phyloP scores from a whole-genome alignment of 352 stramenopile species.

The Phytopythium cucurbitacearum region DNA sequence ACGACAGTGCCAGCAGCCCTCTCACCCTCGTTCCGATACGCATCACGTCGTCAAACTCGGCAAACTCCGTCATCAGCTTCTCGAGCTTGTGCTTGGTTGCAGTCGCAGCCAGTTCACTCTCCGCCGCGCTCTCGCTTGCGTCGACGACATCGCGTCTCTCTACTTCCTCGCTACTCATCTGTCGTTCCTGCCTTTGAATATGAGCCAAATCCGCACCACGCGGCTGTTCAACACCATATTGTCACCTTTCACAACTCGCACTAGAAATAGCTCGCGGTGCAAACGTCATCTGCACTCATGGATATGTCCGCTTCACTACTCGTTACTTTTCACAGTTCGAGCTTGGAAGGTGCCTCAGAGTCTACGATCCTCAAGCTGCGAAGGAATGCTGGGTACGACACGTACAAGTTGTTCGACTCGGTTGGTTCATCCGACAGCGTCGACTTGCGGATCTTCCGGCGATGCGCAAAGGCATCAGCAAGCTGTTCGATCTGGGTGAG shows the following conservation, averaged over 20 bases:
- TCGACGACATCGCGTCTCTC: background rate
- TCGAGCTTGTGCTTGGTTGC: slow-evolving; percentile 81
- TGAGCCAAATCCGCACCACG: too few species aligned
- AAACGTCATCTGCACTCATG: too few species aligned
- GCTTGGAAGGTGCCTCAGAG: slow-evolving; percentile 12
- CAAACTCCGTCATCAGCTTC: slow-evolving; percentile 84
- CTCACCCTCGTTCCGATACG: slow-evolving; percentile 70
- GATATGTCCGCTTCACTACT: too few species aligned
- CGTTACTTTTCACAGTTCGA: background rate
- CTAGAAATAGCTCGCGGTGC: too few species aligned
- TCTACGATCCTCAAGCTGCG: slow-evolving; percentile 68
- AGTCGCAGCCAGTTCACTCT: slow-evolving; percentile 41
- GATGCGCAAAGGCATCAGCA: slow-evolving; percentile 50
- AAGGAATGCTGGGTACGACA: slow-evolving; percentile 73
- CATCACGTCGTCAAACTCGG: slow-evolving; percentile 86
- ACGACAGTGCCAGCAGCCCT: background rate
- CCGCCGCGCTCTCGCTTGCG: too few species aligned
- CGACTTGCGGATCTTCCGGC: slow-evolving; percentile 20
- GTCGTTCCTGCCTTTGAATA: too few species aligned
- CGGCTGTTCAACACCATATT: too few species aligned
- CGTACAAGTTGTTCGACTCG: slow-evolving; percentile 26
- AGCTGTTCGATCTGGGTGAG: slow-evolving; percentile 61
- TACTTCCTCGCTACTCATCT: background rate
- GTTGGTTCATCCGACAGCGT: slow-evolving; percentile 16
- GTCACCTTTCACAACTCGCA: too few species aligned